Conservation (phyloP, 78 protist species). For the Guillardia theta region DNA sequence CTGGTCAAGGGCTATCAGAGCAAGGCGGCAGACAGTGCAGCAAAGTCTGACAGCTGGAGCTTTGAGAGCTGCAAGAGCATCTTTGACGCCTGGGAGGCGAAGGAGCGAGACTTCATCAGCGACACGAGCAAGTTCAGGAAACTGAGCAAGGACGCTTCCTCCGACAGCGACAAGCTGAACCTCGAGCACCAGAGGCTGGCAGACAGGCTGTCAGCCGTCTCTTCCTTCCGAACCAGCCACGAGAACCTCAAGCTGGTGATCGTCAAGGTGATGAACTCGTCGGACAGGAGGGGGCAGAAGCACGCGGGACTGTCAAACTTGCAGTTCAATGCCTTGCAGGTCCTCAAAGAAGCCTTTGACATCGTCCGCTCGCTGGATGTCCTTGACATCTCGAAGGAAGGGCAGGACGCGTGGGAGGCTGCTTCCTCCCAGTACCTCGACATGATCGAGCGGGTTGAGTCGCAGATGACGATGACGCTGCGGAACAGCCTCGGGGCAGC, state of each 20-base stretch:
- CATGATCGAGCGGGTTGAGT: conserved; percentile 80
- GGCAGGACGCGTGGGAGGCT: conserved; percentile 57
- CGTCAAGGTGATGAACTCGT: conserved; percentile 51
- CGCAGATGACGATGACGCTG: conserved; percentile 68
- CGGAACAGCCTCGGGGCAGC: conserved; percentile 84
- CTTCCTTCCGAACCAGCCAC: conserved; percentile 69
- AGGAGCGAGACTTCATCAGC: background rate
- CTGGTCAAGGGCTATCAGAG: background rate
- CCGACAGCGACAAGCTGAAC: conserved; percentile 20
- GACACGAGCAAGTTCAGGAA: background rate
- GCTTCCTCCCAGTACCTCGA: conserved; percentile 56
- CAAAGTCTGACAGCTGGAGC: too few relatives aligned
- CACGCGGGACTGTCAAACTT: too few relatives aligned
- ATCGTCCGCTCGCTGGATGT: background rate
- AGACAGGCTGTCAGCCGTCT: too few relatives aligned
- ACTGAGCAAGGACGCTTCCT: conserved; percentile 54
- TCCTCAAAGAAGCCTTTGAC: background rate
- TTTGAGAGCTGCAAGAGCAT: background rate
- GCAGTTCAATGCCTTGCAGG: conserved; percentile 63
- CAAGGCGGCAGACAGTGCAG: too few relatives aligned
- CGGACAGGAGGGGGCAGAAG: too few relatives aligned
- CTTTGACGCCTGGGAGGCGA: background rate
- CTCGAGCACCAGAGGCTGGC: background rate
- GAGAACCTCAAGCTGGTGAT: conserved; percentile 66
- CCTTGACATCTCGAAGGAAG: conserved; percentile 32